These are phyloP conservation scores for Trichosphaerium sp. DNA, from an alignment of 78 protist genomes.

Conservation along the genomic window DNA sequence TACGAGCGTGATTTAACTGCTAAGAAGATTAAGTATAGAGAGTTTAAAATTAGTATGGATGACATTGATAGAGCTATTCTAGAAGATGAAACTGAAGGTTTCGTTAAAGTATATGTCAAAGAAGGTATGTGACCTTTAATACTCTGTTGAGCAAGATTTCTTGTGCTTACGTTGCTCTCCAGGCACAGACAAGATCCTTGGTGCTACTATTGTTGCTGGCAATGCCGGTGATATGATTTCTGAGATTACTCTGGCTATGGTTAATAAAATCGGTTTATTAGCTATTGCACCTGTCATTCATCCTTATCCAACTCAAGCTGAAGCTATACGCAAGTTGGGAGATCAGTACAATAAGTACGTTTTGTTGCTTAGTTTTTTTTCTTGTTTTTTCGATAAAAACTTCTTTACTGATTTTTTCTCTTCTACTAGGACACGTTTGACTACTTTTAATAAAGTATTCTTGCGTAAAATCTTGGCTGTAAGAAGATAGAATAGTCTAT, in stretches of 20 bases:
- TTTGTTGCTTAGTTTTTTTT: too few species aligned
- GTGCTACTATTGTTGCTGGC: slow-evolving; percentile 47
- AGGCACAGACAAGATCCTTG: slow-evolving; percentile 9
- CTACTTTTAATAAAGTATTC: too few species aligned
- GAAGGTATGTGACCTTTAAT: too few species aligned
- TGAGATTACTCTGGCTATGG: slow-evolving; percentile 43
- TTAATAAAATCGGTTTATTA: neutral
- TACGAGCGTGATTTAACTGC: slow-evolving; percentile 11
- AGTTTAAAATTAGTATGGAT: neutral
- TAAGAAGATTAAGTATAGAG: neutral
- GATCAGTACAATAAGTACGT: slow-evolving; percentile 11
- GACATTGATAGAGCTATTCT: slow-evolving; percentile 39
- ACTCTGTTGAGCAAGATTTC: neutral
- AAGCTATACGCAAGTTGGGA: slow-evolving; percentile 5
- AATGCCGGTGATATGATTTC: slow-evolving; percentile 49
- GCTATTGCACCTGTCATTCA: slow-evolving; percentile 20
- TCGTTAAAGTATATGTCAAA: slow-evolving; percentile 12
- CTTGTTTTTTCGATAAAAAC: too few species aligned
- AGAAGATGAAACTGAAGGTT: slow-evolving; percentile 30
- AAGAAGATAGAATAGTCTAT: too few species aligned
- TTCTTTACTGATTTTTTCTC: too few species aligned
- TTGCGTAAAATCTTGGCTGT: too few species aligned
- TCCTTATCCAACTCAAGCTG: slow-evolving; percentile 49
- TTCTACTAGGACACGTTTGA: too few species aligned
- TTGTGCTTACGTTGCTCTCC: neutral